Evolutionary conservation across 2,329 filamentous ascomycete genomes (phyloP), one percentile per base, ranked within the genome.

Genomic region (Alternaria dauci): DNA sequence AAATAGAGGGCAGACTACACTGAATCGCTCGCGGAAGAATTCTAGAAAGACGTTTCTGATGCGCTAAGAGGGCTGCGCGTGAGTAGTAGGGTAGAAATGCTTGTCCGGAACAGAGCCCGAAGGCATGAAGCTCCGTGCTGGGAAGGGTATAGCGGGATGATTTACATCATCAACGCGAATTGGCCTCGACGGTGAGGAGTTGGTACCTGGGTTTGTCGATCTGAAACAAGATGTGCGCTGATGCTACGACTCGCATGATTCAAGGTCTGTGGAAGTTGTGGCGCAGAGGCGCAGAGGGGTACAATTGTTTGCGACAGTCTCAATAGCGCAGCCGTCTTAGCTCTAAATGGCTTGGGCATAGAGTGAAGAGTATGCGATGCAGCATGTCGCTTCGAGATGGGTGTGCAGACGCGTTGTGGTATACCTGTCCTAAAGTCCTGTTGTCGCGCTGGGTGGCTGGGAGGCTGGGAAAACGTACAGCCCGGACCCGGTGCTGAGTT

Each of bases 1-100:
- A 44, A 34, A 18, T 51, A 52, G 38, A 64, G 58, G 58, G 42
- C 39, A 59, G 34, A 20, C 32, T 44, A 46, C 55, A 51, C 51
- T 39, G 48, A 63, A 63, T 18, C 41, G 52, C 59, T 55, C 30
- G 62, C 62, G 68, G 69, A 71, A 69, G 53, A 66, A 66, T 60
- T 68, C n/a, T 50, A 43, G 59, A 67, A 44, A 36, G 43, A 36
- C 36, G 47, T 46, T 36, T 26, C 36, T 26, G 9, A 46, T 57
- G 59, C 43, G 54, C 43, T 58, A 56, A 42, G 20, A 26, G 54
- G 53, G 36, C 34, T 56, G 36, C 47, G 52, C 48, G 54, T 51
- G 44, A 44, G 46, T 34, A 39, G 50, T 30, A 14, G 23, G 52
- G 20, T 47, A 50, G 38, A 18, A 39, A 52, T 58, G 44, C 61